Evolutionary conservation across 169 alveolate genomes (phyloP).

Genomic region (Cryptosporidium meleagridis): DNA sequence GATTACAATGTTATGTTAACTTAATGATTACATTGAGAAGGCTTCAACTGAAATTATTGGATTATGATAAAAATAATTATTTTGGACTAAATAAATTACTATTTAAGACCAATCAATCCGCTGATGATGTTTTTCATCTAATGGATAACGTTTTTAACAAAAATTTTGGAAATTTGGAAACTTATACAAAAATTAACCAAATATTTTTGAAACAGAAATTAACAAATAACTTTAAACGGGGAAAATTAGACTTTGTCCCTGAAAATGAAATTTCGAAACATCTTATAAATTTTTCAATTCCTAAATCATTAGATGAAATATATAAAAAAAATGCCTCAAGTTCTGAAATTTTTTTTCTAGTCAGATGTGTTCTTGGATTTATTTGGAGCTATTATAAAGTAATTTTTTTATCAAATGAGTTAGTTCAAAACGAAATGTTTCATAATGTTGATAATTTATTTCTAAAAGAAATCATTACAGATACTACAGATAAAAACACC

Average conservation of each 20-base stretch:
- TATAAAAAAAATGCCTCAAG: not conserved
- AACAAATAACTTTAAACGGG: not conserved
- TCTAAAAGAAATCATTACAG: not conserved
- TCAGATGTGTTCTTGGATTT: slow-evolving; percentile 1
- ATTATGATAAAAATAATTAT: not conserved
- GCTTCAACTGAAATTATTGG: not conserved
- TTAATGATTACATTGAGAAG: not conserved
- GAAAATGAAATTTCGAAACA: not conserved
- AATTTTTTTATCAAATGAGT: not conserved
- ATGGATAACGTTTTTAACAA: not conserved
- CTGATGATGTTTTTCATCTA: not conserved
- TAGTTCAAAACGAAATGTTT: not conserved
- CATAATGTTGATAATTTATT: not conserved
- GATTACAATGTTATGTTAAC: slow-evolving; percentile 20
- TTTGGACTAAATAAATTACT: not conserved
- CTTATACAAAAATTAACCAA: not conserved
- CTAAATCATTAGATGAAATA: slow-evolving; percentile 23
- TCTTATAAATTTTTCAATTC: not conserved
- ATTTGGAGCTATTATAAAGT: slow-evolving; percentile 10
- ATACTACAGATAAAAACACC: not conserved
- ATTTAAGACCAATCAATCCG: not conserved
- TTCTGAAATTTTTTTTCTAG: not conserved
- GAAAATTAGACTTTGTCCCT: not conserved
- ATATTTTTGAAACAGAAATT: not conserved
- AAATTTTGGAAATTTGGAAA: slow-evolving; percentile 3